A percentile compares a stretch with the other conserved stretches of the same genome.
These are phyloP conservation scores for Corylus avellana DNA, from an alignment of 306 rosid genomes.

Conservation along the genomic window DNA sequence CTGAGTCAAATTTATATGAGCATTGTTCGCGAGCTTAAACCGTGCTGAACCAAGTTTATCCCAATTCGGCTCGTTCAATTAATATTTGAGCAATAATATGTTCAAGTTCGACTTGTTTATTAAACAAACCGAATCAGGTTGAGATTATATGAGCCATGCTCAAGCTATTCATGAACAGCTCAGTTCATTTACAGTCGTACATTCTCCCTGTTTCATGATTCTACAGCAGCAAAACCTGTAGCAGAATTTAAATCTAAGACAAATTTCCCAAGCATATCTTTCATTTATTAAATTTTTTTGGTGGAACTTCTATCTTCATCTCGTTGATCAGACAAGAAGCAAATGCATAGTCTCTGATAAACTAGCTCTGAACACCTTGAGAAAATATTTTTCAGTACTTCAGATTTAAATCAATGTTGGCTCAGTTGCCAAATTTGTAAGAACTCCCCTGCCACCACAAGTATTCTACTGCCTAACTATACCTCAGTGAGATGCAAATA, in stretches of 20 bases:
- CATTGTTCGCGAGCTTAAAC: too few species aligned
- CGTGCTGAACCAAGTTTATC: too few species aligned
- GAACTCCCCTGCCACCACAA: background rate
- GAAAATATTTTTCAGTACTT: background rate
- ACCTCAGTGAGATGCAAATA: background rate
- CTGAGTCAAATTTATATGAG: too few species aligned
- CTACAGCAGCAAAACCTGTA: background rate
- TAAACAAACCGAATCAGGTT: too few species aligned
- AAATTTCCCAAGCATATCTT: background rate
- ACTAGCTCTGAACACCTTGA: background rate
- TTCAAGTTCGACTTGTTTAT: too few species aligned
- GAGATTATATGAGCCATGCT: too few species aligned
- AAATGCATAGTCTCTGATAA: background rate
- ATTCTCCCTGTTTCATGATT: background rate
- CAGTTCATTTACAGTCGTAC: background rate
- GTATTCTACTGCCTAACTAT: background rate
- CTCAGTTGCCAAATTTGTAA: background rate
- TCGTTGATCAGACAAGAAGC: background rate
- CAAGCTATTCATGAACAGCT: too few species aligned
- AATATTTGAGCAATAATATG: too few species aligned
- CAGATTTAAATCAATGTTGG: background rate
- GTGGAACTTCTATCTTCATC: background rate
- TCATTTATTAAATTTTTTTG: background rate
- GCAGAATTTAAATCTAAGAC: background rate
- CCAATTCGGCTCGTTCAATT: too few species aligned